Percentiles rank a stretch among this genome's conserved stretches.
Evolutionary conservation across 305 asterid genomes (phyloP).

Genomic region (Lippia alba): DNA sequence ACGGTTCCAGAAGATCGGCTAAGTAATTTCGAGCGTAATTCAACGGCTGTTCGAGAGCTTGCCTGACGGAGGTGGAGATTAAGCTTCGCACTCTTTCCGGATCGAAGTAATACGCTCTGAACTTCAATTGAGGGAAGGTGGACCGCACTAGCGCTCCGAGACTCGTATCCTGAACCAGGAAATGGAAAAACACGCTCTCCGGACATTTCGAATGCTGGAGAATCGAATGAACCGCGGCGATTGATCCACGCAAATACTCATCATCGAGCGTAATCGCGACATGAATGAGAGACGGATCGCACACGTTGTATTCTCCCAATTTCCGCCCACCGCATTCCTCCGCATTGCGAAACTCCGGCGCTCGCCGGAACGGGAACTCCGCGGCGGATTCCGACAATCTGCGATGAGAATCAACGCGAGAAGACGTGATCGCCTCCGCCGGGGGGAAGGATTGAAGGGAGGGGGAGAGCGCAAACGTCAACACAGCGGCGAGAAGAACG

Average conservation of each 20-base stretch:
- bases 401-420: slow-evolving; percentile 43
- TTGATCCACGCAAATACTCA: slow-evolving; percentile 82
- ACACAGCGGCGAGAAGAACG: slow-evolving; percentile 66
- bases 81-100: slow-evolving; percentile 72
- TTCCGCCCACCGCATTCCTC: slow-evolving; percentile 48
- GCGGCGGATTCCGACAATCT: slow-evolving; percentile 39
- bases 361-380: slow-evolving; percentile 59
- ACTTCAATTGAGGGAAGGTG: slow-evolving; percentile 78
- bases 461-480: slow-evolving; percentile 62
- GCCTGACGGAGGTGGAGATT: slow-evolving; percentile 81
- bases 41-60: slow-evolving; percentile 81
- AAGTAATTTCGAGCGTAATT: slow-evolving; percentile 82
- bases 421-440: slow-evolving; percentile 76
- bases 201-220: slow-evolving; percentile 76
- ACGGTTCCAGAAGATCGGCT: slow-evolving; percentile 71
- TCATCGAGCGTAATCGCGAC: slow-evolving; percentile 85
- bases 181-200: slow-evolving; percentile 77
- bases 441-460: slow-evolving; percentile 81
- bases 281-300: slow-evolving; percentile 76
- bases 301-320: slow-evolving; percentile 46
- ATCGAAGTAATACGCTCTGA: slow-evolving; percentile 74
- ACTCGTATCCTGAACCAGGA: slow-evolving; percentile 64
- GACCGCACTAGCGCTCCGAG: slow-evolving; percentile 70
- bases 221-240: slow-evolving; percentile 86
- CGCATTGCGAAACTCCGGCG: slow-evolving; percentile 71